These are phyloP conservation scores for Penicillium sp. DNA, from an alignment of 2,329 filamentous ascomycete genomes.

Conservation along the genomic window DNA sequence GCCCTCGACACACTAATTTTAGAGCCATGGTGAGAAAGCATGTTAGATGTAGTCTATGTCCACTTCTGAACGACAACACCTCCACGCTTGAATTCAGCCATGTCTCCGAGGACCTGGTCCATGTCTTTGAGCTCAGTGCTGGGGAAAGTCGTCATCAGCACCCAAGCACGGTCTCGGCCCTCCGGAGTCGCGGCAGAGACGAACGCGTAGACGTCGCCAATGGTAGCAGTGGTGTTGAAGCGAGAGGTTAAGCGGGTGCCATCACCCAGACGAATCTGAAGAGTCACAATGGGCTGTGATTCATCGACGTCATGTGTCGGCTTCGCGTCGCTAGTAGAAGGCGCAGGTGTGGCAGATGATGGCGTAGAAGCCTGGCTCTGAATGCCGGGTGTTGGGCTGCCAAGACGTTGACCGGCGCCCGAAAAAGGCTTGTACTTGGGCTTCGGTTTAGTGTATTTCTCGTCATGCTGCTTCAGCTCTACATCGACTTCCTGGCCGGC, in stretches of 20 bases:
- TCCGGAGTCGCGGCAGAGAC: slow-evolving; percentile 54
- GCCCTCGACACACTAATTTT: slow-evolving; percentile 4
- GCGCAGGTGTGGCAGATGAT: slow-evolving; percentile 18
- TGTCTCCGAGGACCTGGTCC: slow-evolving; percentile 43
- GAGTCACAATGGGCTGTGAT: slow-evolving; percentile 56
- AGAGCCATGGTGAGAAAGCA: slow-evolving; percentile 1
- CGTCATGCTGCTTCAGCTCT: slow-evolving; percentile 62
- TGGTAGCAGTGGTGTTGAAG: slow-evolving; percentile 64
- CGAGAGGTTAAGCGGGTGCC: slow-evolving; percentile 59
- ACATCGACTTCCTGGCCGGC: slow-evolving; percentile 64
- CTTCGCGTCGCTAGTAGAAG: slow-evolving; percentile 20
- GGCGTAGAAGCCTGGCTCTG: slow-evolving; percentile 37
- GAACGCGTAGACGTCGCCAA: slow-evolving; percentile 64
- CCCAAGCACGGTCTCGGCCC: slow-evolving; percentile 53
- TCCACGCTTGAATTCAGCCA: slow-evolving; percentile 51
- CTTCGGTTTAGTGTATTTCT: slow-evolving; percentile 63
- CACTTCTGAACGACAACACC: slow-evolving; percentile 53
- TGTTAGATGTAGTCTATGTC: slow-evolving; percentile 24
- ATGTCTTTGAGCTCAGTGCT: slow-evolving; percentile 61
- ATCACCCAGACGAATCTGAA: slow-evolving; percentile 63
- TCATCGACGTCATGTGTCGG: slow-evolving; percentile 54
- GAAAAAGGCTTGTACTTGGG: slow-evolving; percentile 63
- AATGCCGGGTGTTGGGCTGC: slow-evolving; percentile 60
- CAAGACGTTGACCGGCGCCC: slow-evolving; percentile 60
- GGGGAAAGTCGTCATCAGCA: slow-evolving; percentile 65